Percentiles rank a stretch among this genome's conserved stretches.
Conservation (phyloP, 164 flowering plant species). For the Litsea cubeba region DNA sequence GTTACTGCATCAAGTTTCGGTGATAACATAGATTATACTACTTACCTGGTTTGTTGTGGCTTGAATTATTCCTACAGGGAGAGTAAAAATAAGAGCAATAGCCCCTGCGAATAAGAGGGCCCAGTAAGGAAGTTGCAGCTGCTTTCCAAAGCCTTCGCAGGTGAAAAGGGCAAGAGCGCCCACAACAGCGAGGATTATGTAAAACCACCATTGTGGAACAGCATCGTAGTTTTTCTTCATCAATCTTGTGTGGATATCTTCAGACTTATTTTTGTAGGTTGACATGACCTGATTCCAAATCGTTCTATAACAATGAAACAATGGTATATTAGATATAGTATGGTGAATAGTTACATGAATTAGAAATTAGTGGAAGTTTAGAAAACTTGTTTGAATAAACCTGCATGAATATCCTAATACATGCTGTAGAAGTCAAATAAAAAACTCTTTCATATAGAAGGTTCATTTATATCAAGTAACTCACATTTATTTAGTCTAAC, state of each 20-base stretch:
- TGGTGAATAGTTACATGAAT: too few species aligned
- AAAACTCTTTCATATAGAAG: too few species aligned
- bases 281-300: not conserved
- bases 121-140: slow-evolving; percentile 88
- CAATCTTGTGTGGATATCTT: slow-evolving; percentile 41
- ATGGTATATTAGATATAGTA: too few species aligned
- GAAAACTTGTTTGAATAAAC: too few species aligned
- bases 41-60: slow-evolving; percentile 77
- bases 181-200: slow-evolving; percentile 22
- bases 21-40: too few species aligned
- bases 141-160: slow-evolving; percentile 53
- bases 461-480: too few species aligned
- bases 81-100: slow-evolving; percentile 56
- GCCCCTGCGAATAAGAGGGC: slow-evolving; percentile 56
- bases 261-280: not conserved
- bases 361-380: too few species aligned
- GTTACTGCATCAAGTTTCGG: too few species aligned
- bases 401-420: too few species aligned
- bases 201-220: slow-evolving; percentile 89
- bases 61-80: slow-evolving; percentile 63
- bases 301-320: not conserved
- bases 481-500: too few species aligned
- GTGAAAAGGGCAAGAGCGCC: slow-evolving; percentile 40
- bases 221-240: slow-evolving; percentile 65
- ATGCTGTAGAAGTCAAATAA: too few species aligned